Conservation (phyloP, 2,329 filamentous ascomycete genomes). For the Epichloe brachyelytri region DNA sequence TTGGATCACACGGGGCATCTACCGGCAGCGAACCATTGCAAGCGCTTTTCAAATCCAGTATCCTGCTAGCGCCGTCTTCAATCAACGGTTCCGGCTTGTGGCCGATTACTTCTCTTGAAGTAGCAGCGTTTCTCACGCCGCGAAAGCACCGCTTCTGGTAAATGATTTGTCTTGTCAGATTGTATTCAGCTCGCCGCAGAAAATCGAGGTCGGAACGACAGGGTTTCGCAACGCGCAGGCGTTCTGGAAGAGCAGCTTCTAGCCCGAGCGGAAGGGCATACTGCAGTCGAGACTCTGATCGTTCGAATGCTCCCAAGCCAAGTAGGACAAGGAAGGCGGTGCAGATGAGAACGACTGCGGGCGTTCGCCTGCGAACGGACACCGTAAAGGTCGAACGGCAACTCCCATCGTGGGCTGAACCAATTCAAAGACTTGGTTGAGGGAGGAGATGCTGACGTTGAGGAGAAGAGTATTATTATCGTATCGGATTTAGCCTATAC, state of each 20-base stretch:
- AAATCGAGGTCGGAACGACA: constrained; percentile 18
- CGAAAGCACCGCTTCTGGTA: constrained; percentile 33
- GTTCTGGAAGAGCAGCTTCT: constrained; percentile 10
- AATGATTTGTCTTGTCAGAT: constrained; percentile 27
- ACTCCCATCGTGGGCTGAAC: constrained; percentile 3
- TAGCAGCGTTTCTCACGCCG: constrained; percentile 18
- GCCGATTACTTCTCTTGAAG: constrained; percentile 24
- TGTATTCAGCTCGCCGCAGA: constrained; percentile 16
- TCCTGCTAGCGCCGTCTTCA: constrained; percentile 14
- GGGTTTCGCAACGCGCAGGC: constrained; percentile 6
- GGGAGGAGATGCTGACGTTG: neutral
- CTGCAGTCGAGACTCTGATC: constrained; percentile 6
- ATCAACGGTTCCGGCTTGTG: constrained; percentile 26
- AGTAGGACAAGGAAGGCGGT: constrained; percentile 1
- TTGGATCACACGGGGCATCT: constrained; percentile 22
- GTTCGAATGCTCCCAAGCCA: constrained; percentile 3
- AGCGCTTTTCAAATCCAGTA: constrained; percentile 15
- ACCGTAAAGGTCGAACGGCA: constrained; percentile 5
- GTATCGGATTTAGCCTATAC: neutral
- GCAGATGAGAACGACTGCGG: neutral
- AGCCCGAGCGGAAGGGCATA: constrained; percentile 11
- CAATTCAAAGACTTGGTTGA: too few relatives aligned
- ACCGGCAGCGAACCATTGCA: constrained; percentile 10
- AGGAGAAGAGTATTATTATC: neutral
- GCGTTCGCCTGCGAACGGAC: constrained; percentile 1